Conservation (phyloP, 2,329 filamentous ascomycete genomes). For the Chaetomium olivaceum region DNA sequence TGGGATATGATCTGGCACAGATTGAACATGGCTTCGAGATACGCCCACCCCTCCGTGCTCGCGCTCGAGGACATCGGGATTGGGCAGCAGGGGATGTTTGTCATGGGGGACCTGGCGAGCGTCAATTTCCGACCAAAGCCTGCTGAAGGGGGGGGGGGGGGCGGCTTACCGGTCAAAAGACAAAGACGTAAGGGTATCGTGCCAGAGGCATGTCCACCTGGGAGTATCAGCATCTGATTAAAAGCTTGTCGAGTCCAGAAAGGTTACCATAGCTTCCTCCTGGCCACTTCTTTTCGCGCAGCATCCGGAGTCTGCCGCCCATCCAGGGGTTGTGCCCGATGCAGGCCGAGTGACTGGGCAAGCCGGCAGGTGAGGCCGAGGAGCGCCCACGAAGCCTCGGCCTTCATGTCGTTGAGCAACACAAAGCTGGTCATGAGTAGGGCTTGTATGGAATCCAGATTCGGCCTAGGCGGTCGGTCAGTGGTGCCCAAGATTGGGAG, state of each 20-base stretch:
- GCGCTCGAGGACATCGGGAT: slow-evolving; percentile 50
- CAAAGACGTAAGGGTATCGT: slow-evolving; percentile 64
- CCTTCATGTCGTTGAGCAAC: slow-evolving; percentile 68
- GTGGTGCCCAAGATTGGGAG: neutral
- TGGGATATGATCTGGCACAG: slow-evolving; percentile 62
- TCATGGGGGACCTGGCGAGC: slow-evolving; percentile 57
- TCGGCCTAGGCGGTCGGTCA: slow-evolving; percentile 49
- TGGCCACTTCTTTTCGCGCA: slow-evolving; percentile 55
- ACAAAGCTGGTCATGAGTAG: slow-evolving; percentile 64
- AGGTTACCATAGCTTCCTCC: slow-evolving; percentile 56
- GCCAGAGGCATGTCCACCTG: slow-evolving; percentile 65
- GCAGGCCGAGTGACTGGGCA: slow-evolving; percentile 65
- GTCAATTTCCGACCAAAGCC: neutral
- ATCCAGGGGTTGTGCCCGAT: slow-evolving; percentile 51
- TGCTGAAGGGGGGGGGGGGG: neutral
- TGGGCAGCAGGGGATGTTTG: slow-evolving; percentile 57
- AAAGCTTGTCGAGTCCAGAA: neutral
- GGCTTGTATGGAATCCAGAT: slow-evolving; percentile 66
- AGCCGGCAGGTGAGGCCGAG: slow-evolving; percentile 64
- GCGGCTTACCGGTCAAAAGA: slow-evolving; percentile 61
- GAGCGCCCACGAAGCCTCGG: slow-evolving; percentile 66
- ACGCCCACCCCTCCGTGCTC: slow-evolving; percentile 53
- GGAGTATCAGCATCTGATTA: slow-evolving; percentile 28
- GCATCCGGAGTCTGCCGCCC: slow-evolving; percentile 49
- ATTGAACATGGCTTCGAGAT: slow-evolving; percentile 66